Conservation (phyloP, 176 grass and related monocot species). For the Zizania latifolia region DNA sequence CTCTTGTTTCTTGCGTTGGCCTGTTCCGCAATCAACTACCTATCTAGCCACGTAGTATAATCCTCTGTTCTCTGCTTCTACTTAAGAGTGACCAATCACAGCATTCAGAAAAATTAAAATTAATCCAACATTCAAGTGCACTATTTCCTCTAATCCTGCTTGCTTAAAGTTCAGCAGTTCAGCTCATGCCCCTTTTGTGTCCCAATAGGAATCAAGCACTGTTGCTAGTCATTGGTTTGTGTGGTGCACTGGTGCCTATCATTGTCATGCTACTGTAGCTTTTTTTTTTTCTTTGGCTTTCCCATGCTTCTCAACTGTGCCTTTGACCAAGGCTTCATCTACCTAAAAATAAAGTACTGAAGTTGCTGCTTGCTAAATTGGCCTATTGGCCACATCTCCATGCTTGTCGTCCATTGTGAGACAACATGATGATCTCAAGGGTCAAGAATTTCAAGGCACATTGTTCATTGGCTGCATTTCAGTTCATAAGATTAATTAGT, state of each 20-base stretch:
- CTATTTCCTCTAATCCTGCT: not conserved
- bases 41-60: not conserved
- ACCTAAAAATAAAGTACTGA: not conserved
- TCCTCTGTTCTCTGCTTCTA: not conserved
- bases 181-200: too few species aligned
- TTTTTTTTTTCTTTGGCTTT: conserved; percentile 18
- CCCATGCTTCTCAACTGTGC: conserved; percentile 30
- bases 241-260: not conserved
- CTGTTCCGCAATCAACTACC: not conserved
- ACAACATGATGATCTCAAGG: conserved; percentile 16
- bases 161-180: too few species aligned
- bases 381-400: not conserved
- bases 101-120: not conserved
- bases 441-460: not conserved
- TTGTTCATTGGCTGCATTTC: not conserved
- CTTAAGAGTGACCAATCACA: not conserved
- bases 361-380: not conserved
- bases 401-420: not conserved
- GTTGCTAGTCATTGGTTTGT: not conserved
- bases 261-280: not conserved
- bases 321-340: conserved; percentile 6
- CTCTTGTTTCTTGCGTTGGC: not conserved
- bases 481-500: not conserved
- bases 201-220: not conserved
- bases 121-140: not conserved